phyloP scores from a whole-genome alignment of 768 basidiomycete species.

The Termitomyces sp. region DNA sequence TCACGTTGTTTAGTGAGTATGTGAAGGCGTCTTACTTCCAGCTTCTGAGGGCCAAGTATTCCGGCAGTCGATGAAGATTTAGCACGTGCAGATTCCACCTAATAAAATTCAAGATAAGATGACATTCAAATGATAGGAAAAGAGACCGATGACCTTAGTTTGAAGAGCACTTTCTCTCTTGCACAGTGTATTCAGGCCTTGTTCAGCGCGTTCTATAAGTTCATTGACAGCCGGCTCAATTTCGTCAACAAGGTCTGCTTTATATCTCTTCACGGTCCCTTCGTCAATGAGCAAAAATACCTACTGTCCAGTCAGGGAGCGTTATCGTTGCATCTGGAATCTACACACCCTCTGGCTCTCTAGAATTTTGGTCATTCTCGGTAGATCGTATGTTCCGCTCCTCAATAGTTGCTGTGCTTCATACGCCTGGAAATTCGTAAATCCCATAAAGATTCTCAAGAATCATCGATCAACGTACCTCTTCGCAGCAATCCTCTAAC shows the following conservation, averaged over 20 bases:
- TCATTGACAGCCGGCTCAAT: conserved; percentile 78
- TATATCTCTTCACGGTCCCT: conserved; percentile 66
- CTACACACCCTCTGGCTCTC: conserved; percentile 56
- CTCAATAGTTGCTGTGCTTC: conserved; percentile 67
- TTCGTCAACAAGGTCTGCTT: conserved; percentile 69
- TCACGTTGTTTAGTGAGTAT: conserved; percentile 62
- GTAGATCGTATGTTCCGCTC: conserved; percentile 66
- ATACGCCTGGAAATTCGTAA: conserved; percentile 36
- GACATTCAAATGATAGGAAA: not conserved
- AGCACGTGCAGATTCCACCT: conserved; percentile 55
- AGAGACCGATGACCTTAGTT: conserved; percentile 46
- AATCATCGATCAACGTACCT: conserved; percentile 32
- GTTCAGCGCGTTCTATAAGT: conserved; percentile 65
- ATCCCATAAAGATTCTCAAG: not conserved
- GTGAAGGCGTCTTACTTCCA: conserved; percentile 61
- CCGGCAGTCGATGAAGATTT: conserved; percentile 39
- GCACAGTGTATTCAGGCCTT: conserved; percentile 52
- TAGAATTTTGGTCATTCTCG: conserved; percentile 62
- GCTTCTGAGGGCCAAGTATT: conserved; percentile 52
- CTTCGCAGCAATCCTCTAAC: conserved; percentile 79
- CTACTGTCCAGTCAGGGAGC: conserved; percentile 27
- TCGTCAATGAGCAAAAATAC: conserved; percentile 74
- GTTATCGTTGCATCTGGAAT: not conserved
- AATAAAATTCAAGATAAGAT: not conserved
- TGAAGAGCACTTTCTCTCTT: conserved; percentile 60